A percentile compares a stretch with the other conserved stretches of the same genome.
Conservation (phyloP, 2,329 filamentous ascomycete genomes). For the Pseudocercospora fuligena region DNA sequence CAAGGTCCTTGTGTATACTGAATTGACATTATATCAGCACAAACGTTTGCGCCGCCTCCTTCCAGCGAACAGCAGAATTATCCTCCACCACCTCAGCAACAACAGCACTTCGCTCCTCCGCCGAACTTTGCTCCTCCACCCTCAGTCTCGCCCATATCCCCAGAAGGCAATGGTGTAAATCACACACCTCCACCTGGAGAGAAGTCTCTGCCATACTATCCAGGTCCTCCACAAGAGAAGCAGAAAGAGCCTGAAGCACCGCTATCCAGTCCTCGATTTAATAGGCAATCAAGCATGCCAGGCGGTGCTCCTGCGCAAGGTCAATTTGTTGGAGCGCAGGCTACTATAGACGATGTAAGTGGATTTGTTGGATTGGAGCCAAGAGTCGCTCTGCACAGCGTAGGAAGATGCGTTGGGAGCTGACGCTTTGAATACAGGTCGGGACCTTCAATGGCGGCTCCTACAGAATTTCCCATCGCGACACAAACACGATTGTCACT, state of each 20-base stretch:
- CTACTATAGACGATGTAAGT: conserved; percentile 71
- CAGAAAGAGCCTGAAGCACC: conserved; percentile 34
- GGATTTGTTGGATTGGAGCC: no score
- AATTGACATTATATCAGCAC: neutral
- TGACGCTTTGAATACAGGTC: neutral
- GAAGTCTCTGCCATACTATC: conserved; percentile 42
- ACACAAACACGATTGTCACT: conserved; percentile 87
- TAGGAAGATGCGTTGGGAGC: neutral
- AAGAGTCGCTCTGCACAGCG: no score
- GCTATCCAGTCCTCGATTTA: conserved; percentile 34
- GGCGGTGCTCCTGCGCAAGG: conserved; percentile 50
- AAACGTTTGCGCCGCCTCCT: conserved; percentile 10
- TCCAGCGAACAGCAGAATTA: conserved; percentile 30
- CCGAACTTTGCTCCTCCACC: conserved; percentile 32
- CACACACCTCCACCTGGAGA: conserved; percentile 19
- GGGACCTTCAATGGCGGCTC: conserved; percentile 98
- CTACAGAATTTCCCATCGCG: conserved; percentile 89
- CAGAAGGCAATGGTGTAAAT: conserved; percentile 29
- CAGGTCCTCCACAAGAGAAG: conserved; percentile 44
- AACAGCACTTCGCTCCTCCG: conserved; percentile 39
- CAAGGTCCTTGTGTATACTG: no score
- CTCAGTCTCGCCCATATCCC: conserved; percentile 38
- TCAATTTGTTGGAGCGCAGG: conserved; percentile 67
- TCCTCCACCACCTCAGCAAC: conserved; percentile 35
- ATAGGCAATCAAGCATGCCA: conserved; percentile 38